These are phyloP conservation scores for Dalbergia cultrata DNA, from an alignment of 306 rosid genomes.

Conservation along the genomic window DNA sequence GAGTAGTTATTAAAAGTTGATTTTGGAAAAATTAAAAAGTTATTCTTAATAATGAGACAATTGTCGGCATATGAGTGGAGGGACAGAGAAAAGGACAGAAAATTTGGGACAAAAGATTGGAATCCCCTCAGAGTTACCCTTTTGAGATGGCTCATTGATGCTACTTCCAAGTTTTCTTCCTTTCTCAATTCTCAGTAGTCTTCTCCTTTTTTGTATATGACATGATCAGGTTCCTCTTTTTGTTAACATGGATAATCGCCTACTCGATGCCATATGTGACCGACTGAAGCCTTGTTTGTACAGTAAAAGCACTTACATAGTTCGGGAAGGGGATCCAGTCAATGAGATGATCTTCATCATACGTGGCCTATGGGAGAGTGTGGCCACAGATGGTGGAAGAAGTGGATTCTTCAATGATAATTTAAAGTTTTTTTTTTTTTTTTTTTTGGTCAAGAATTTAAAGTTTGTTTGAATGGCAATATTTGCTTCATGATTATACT, in stretches of 20 bases:
- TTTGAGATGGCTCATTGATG: neutral
- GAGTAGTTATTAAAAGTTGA: too few species aligned
- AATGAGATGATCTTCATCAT: slow-evolving; percentile 91
- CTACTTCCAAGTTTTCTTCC: neutral
- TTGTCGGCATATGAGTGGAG: too few species aligned
- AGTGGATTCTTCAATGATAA: slow-evolving; percentile 95
- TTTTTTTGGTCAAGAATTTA: too few species aligned
- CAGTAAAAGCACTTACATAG: slow-evolving; percentile 71
- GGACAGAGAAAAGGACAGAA: too few species aligned
- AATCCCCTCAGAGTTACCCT: neutral
- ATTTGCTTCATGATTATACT: too few species aligned
- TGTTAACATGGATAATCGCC: slow-evolving; percentile 87
- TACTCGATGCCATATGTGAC: slow-evolving; percentile 95
- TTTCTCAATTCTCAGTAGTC: neutral
- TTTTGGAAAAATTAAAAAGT: too few species aligned
- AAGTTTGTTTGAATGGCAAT: too few species aligned
- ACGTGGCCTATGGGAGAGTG: slow-evolving; percentile 87
- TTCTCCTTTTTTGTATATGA: neutral
- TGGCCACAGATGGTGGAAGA: slow-evolving; percentile 90
- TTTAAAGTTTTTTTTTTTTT: too few species aligned
- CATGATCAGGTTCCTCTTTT: slow-evolving; percentile 81
- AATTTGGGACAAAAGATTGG: too few species aligned
- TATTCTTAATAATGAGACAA: too few species aligned
- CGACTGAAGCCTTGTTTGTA: slow-evolving; percentile 82
- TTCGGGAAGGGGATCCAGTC: slow-evolving; percentile 90